Base-by-base conservation (phyloP, 768 basidiomycete genomes). In the Pleurotus salmoneostramineus region DNA sequence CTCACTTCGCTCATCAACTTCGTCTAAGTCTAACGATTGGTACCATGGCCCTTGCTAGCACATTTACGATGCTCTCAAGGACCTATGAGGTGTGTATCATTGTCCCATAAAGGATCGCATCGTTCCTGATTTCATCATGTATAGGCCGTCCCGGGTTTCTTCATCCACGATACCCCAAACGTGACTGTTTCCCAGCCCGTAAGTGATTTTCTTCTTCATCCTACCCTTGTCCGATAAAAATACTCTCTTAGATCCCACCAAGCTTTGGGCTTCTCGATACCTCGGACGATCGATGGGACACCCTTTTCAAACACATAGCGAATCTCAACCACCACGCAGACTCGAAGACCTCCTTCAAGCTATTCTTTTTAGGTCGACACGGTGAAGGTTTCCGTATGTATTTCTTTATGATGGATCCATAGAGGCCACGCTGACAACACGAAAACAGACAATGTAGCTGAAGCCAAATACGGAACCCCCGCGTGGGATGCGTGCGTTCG, bases 371-470 rank as follows among this genome's bases (percentile, higher is more conserved):
- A 10, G 40, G 40, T 8, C 40, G 40, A n/a, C 40, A 42, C 40
- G 40, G 40, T n/a, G 40, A 42, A 42, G 40, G 40, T n/a, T 42
- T 42, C n/a, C 40, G 40, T 42, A 42, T n/a, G 40, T 42, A 27
- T 27, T 27, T 27, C 21, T 27, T 27, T 27, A 27, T 27, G 21
- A 27, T 27, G 21, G 21, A 27, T 27, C 21, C 21, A 27, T 27
- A 27, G 21, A 27, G 21, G 21, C 21, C 21, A 27, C 21, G 21
- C 21, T 27, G 21, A 27, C 3, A 27, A 27, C 21, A 27, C 21
- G 21, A 27, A 27, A 27, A 12, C 14, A 90, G 88, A 92, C 71
- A 92, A 92, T 61, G 77, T 87, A 0, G 90, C 74, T 0, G 79
- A 80, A 60, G 71, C 73, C 3, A 79, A 83, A 65, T 88, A 91